Evolutionary conservation across 2,329 filamentous ascomycete genomes (phyloP).

Genomic region (Arthrobotrys iridis): DNA sequence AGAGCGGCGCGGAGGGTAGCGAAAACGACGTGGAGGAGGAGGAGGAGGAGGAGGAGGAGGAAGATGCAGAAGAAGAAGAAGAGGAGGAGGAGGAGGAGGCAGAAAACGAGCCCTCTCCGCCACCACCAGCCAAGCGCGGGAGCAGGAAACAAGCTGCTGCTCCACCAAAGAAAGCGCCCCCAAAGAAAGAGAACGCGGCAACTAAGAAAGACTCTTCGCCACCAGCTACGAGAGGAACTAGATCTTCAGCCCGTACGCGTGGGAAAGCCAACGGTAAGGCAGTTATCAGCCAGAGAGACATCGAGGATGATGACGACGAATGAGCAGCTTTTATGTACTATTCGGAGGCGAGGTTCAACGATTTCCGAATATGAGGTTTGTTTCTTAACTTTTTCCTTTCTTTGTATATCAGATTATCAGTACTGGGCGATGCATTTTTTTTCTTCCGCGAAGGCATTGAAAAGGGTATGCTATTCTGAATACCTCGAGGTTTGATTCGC

Average conservation of each 20-base stretch:
- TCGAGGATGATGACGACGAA: constrained; percentile 42
- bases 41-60: constrained; percentile 49
- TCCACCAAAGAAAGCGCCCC: constrained; percentile 22
- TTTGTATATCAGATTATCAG: constrained; percentile 17
- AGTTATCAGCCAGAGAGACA: constrained; percentile 42
- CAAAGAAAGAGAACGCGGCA: constrained; percentile 36
- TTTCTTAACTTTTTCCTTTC: not conserved
- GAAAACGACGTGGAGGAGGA: constrained; percentile 25
- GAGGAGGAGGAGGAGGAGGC: constrained; percentile 28
- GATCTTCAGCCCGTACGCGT: constrained; percentile 40
- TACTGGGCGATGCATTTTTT: constrained; percentile 17
- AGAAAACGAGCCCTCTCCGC: constrained; percentile 22
- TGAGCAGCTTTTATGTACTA: constrained; percentile 29
- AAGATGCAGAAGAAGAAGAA: constrained; percentile 52
- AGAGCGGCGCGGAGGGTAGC: constrained; percentile 26
- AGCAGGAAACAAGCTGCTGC: constrained; percentile 24
- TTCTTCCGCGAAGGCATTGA: not conserved
- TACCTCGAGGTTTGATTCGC: constrained; percentile 14
- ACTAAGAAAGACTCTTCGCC: constrained; percentile 17
- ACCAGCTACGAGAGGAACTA: constrained; percentile 35
- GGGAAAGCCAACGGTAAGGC: constrained; percentile 48
- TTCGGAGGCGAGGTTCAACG: constrained; percentile 2
- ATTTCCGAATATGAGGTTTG: constrained; percentile 3
- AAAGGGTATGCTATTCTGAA: constrained; percentile 5
- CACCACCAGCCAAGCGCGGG: constrained; percentile 26